Base-by-base conservation (phyloP, 169 alveolate genomes). In the Plasmodium vivax region DNA sequence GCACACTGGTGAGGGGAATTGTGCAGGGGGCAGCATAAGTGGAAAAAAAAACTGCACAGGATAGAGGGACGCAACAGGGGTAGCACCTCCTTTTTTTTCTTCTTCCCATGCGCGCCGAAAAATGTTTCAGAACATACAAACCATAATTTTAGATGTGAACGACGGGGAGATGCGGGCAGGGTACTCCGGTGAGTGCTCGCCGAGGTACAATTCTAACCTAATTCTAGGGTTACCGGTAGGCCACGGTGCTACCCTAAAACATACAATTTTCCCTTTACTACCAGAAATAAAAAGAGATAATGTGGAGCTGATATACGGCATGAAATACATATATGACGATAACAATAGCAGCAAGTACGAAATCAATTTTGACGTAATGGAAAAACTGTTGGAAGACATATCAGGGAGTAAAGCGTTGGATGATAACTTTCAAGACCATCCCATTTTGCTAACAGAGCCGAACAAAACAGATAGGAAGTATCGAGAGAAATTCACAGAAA, bases 241-340 rank as follows among this genome's bases (percentile, higher is more conserved):
- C 10, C 91, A 92, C 45, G 85, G 93, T 62, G 97, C 94, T 30
- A 91, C 95, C 34, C 93, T 96, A 77, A 96, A 96, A 23, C 95
- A 96, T 83, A 93, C 97, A 8, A 91, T 96, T 41, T 96, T 95
- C 85, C 97, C 97, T 27, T 94, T 96, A 54, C 82, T 93, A 73
- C 97, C 97, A 56, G 85, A 95, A 62, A 95, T 93, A 43, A 96
- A 96, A 79, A 96, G 96, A 68, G 97, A 96, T 93, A 96, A 96
- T 73, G 95, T 94, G 43, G 80, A 93, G 19, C 95, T 96, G 3
- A 71, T 96, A 47, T 92, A 95, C 45, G 97, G 97, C 27, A 81
- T 96, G 45, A 93, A 95, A 27, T 96, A 96, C 56, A 82, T 83
- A n/a, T 73, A 96, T 36, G 90, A 93, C 62, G 95, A 92, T 45